Base-by-base conservation (phyloP, 2,329 filamentous ascomycete species). In the Pseudovirgaria hyperparasitica region DNA sequence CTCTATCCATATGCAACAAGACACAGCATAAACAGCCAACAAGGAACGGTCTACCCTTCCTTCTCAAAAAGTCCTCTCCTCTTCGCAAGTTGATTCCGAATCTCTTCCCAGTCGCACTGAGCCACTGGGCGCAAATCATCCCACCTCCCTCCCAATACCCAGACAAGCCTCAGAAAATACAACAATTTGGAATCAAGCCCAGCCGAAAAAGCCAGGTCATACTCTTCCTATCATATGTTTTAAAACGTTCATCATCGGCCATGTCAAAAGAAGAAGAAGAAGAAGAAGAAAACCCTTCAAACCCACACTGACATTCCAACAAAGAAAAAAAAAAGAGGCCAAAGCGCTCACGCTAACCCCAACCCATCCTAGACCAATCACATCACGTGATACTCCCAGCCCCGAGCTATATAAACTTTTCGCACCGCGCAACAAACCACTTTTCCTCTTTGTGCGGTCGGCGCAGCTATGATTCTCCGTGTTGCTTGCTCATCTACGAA, bases 391-490 rank as follows among this genome's bases (percentile, higher is more conserved):
- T 12, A 13, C 10, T 9, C 10, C 9, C 18, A 10, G 11, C 19
- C 11, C 16, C 12, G 12, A 23, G 9, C 19, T 11, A 27, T 13
- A 8, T 34, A 47, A 49, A 48, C 41, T 30, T 33, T 37, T 33
- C 26, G 16, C 34, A 11, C 5, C 14, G 23, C 31, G 36, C 26
- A 10, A 31, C 9, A 20, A 17, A 36, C 31, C 23, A 50, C 59
- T 71, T 70, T 65, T 61, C 60, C 67, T 69, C 72, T 67, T 82
- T 65, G 76, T 85, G 79, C 78, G 78, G 79, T 77, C 74, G 73
- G 43, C 45, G 43, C 47, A 72, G 76, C 72, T 66, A 76, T 69
- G 60, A 58, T 62, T 70, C 70, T 69, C 77, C 77, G 73, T 81
- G 76, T 85, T 85, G 77, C 78, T 79, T 76, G 70, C 65, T 65